Evolutionary conservation across 1,284 basidiomycete genomes (phyloP), one percentile per base, ranked within the genome.

Genomic region (Marasmius tenuissimus): DNA sequence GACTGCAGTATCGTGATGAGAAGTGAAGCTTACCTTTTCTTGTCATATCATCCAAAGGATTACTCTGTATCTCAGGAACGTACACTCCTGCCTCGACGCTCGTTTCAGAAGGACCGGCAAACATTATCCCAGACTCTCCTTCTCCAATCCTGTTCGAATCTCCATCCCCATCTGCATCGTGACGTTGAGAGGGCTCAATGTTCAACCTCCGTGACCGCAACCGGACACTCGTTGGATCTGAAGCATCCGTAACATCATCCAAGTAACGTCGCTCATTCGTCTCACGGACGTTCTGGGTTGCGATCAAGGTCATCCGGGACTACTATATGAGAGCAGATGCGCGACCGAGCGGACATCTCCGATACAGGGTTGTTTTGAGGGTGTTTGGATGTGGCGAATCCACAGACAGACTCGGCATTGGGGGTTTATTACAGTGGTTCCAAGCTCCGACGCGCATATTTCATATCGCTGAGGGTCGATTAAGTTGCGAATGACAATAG

Each of bases 1-100:
- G 75, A 62, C n/a, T n/a, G n/a, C n/a, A n/a, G n/a, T n/a, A n/a
- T n/a, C n/a, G n/a, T n/a, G n/a, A n/a, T n/a, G n/a, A n/a, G n/a
- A n/a, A n/a, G n/a, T n/a, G n/a, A n/a, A n/a, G n/a, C n/a, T 95
- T 96, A 79, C 97, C 94, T 70, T 95, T 94, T 20, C 95, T 89
- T 0, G 92, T 89, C 94, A 97, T 95, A 48, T 88, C 84, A 20
- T 74, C 54, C 42, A 72, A 60, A 64, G 71, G 69, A 37, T 68
- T 60, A 11, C 48, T 59, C 8, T 71, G 67, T 37, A 68, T 61
- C 55, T 76, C 73, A 4, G 78, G 75, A 62, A 71, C 70, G 61
- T 84, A 77, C 85, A 18, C 90, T 92, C 48, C 40, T 60, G 39
- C n/a, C 27, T 27, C 27, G 27, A 27, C 27, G 27, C 61, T 33